Base-by-base conservation (phyloP, 345 rosid species). In the Isatis tinctoria region DNA sequence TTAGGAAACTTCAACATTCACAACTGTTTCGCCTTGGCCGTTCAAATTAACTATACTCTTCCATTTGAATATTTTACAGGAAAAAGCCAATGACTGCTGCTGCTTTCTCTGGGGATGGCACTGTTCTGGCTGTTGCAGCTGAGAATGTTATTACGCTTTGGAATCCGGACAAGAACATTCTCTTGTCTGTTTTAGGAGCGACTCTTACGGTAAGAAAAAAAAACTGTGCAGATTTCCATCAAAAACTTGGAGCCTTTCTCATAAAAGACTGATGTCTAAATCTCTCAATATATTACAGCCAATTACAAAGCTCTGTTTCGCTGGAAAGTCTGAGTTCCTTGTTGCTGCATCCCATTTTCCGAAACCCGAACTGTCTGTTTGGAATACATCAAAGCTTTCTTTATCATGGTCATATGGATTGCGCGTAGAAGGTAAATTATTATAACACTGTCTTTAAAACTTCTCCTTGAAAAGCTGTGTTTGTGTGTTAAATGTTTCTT, bases 111-210 rank as follows among this genome's bases (percentile, higher is more conserved):
- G 80, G 83, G 1, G 99, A 95, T 82, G 99, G 99, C 82, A 84
- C 97, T 71, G 93, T 95, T 74, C 92, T 95, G 6, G 99, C 98
- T 57, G 92, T 92, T 85, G 97, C 97, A 0, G 98, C 97, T 54
- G 97, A 92, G 82, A 87, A 89, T 73, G 81, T 85, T 47, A 87
- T 95, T 67, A 95, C 98, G 7, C 79, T 95, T 52, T 92, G 99
- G 99, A 91, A 95, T 72, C 96, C 97, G 4, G 85, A 83, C 59
- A 82, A 76, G 74, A 92, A 92, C 83, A 71, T 86, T 65, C 99
- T 95, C 43, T 65, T 95, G 61, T 87, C 92, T 71, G 89, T 92
- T 33, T 64, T 92, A 63, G 99, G 99, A 77, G 87, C 87, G 12
- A 80, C 90, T 71, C 75, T 74, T 47, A 57, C 49, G 85, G 98